Percentiles rank a stretch among this genome's conserved stretches.
Conservation (phyloP, 2,329 filamentous ascomycete species). For the Nannizziopsis barbatae region DNA sequence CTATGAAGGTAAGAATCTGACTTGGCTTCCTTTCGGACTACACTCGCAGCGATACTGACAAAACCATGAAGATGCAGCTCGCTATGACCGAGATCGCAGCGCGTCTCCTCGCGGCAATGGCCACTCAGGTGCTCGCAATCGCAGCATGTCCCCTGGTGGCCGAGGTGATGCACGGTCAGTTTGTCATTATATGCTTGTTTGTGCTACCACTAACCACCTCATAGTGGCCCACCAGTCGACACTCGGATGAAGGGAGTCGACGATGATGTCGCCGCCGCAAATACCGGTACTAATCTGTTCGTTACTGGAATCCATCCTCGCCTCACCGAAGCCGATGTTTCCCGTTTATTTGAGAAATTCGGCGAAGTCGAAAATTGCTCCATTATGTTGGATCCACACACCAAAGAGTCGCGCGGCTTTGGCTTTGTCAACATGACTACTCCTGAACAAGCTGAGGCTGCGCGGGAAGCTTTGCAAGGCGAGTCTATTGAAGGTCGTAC, state of each 20-base stretch:
- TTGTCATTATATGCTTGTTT: neutral
- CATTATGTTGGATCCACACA: slow-evolving; percentile 98
- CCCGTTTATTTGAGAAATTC: slow-evolving; percentile 95
- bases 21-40: slow-evolving; percentile 11
- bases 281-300: slow-evolving; percentile 96
- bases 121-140: slow-evolving; percentile 42
- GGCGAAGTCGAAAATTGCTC: slow-evolving; percentile 98
- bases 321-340: slow-evolving; percentile 78
- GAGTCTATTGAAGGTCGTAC: slow-evolving; percentile 92
- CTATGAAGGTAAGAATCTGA: slow-evolving; percentile 49
- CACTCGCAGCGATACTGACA: slow-evolving; percentile 9
- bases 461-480: slow-evolving; percentile 89
- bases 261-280: slow-evolving; percentile 67
- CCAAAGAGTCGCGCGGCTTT: slow-evolving; percentile 95
- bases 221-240: slow-evolving; percentile 8
- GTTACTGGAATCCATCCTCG: slow-evolving; percentile 96
- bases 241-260: slow-evolving; percentile 37
- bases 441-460: slow-evolving; percentile 87
- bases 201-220: neutral
- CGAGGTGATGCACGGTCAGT: slow-evolving; percentile 44
- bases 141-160: slow-evolving; percentile 54
- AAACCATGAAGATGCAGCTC: slow-evolving; percentile 43
- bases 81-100: slow-evolving; percentile 56
- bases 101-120: slow-evolving; percentile 52
- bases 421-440: slow-evolving; percentile 99